Evolutionary conservation across 2,329 filamentous ascomycete species (phyloP).

Genomic region (Diaporthe sp.): DNA sequence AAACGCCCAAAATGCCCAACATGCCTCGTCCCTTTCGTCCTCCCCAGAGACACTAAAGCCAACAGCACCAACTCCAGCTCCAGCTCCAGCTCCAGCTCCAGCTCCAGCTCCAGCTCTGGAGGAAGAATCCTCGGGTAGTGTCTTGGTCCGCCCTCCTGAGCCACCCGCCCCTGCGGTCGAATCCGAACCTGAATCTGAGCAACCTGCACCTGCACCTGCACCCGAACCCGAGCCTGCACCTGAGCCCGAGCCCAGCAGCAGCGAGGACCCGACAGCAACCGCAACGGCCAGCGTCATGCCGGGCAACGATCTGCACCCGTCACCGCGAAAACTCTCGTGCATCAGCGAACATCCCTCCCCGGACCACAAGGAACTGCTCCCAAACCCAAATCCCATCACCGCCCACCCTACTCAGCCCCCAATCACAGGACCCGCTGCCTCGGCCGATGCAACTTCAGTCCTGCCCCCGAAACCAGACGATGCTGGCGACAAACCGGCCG

Average conservation of each 20-base stretch:
- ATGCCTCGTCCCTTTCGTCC: background rate
- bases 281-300: conserved; percentile 39
- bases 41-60: conserved; percentile 11
- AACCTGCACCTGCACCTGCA: conserved; percentile 30
- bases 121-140: conserved; percentile 10
- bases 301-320: conserved; percentile 54
- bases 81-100: background rate
- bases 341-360: conserved; percentile 51
- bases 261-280: conserved; percentile 42
- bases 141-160: conserved; percentile 16
- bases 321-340: conserved; percentile 49
- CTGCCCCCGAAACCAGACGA: conserved; percentile 19
- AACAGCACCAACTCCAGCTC: background rate
- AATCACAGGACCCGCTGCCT: conserved; percentile 30
- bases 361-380: conserved; percentile 29
- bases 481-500: conserved; percentile 37
- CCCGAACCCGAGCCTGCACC: conserved; percentile 23
- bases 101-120: background rate
- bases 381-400: conserved; percentile 23
- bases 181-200: background rate
- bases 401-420: conserved; percentile 32
- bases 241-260: conserved; percentile 37
- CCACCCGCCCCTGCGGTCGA: conserved; percentile 30
- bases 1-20: background rate
- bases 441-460: conserved; percentile 21